These are phyloP conservation scores for Breviolum minutum DNA, from an alignment of 73 alveolate species.

Conservation along the genomic window DNA sequence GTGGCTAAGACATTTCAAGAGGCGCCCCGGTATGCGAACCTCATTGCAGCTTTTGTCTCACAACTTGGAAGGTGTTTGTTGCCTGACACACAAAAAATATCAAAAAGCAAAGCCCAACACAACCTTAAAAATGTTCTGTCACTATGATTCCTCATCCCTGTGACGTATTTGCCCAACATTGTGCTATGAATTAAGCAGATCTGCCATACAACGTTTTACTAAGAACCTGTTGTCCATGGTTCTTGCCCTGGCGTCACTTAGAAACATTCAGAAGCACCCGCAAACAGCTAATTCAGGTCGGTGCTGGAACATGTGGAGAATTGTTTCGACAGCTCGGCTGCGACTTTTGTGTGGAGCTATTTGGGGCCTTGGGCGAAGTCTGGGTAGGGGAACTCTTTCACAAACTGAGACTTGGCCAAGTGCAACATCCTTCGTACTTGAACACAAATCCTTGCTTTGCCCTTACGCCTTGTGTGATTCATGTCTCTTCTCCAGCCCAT, in stretches of 20 bases:
- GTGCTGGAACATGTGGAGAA: neutral
- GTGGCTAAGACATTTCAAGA: conserved; percentile 13
- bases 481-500: neutral
- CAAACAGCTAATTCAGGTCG: neutral
- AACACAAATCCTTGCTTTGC: neutral
- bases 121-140: neutral
- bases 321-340: conserved; percentile 1
- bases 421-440: neutral
- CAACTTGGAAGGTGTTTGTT: neutral
- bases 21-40: neutral
- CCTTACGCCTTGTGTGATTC: too few species aligned
- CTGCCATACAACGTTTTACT: neutral
- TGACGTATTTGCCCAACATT: neutral
- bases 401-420: neutral
- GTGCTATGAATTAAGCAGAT: neutral
- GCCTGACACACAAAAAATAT: neutral
- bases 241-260: neutral
- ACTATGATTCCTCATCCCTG: neutral
- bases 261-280: neutral
- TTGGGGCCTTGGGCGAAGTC: neutral
- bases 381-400: conserved; percentile 27
- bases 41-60: neutral
- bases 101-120: neutral
- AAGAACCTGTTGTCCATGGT: neutral
- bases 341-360: conserved; percentile 26